phyloP scores from a whole-genome alignment of 352 stramenopile species.

The Globisporangium solare region DNA sequence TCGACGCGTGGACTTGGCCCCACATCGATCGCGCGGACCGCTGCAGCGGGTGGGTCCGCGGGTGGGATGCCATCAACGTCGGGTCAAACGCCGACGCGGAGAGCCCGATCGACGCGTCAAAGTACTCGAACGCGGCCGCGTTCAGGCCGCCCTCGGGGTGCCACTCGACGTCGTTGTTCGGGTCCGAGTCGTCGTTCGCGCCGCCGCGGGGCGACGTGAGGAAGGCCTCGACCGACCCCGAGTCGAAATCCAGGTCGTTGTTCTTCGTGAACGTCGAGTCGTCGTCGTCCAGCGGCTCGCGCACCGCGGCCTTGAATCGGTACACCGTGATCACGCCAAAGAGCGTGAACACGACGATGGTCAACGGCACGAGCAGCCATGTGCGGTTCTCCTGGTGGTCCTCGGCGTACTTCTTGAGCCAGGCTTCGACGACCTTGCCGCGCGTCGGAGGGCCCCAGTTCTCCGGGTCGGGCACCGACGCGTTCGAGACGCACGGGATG shows the following conservation, averaged over 20 bases:
- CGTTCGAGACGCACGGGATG: conserved; percentile 55
- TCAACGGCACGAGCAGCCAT: conserved; percentile 56
- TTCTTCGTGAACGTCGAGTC: conserved; percentile 30
- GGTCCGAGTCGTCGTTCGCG: conserved; percentile 4
- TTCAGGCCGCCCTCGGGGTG: conserved; percentile 37
- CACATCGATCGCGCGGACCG: conserved; percentile 1
- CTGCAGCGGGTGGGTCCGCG: conserved; percentile 25
- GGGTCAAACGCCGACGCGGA: conserved; percentile 52
- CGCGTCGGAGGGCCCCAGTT: conserved; percentile 34
- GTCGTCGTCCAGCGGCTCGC: conserved; percentile 28
- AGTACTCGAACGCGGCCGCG: conserved; percentile 45
- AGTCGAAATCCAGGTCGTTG: conserved; percentile 32
- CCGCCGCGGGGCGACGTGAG: conserved; percentile 17
- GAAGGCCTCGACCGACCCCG: conserved; percentile 41
- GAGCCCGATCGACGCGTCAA: conserved; percentile 51
- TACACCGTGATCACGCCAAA: conserved; percentile 44
- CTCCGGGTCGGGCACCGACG: conserved; percentile 23
- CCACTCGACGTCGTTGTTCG: conserved; percentile 1
- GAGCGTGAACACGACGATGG: conserved; percentile 44
- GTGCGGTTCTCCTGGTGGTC: conserved; percentile 45
- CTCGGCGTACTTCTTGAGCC: conserved; percentile 49
- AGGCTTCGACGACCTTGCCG: conserved; percentile 34
- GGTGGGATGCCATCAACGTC: conserved; percentile 25
- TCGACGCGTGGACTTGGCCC: conserved; percentile 15
- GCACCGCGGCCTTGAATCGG: conserved; percentile 39